Evolutionary conservation across 2,329 filamentous ascomycete species (phyloP).

Genomic region (Thielaviopsis cerberus): DNA sequence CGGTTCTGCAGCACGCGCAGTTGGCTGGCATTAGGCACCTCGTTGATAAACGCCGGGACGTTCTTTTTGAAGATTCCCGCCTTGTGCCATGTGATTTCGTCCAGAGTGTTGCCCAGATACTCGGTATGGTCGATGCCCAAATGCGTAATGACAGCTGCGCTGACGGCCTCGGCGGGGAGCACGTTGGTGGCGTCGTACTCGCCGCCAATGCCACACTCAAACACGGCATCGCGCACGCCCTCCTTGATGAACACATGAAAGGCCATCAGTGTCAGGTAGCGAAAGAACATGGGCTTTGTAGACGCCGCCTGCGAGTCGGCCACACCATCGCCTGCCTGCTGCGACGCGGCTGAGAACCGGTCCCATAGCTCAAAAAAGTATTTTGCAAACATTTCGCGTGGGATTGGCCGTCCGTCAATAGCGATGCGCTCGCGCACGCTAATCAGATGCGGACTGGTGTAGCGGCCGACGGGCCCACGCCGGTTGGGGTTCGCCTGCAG

Average conservation of each 20-base stretch:
- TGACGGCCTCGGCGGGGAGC: slow-evolving; percentile 41
- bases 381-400: slow-evolving; percentile 47
- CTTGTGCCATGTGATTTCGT: slow-evolving; percentile 81
- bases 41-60: slow-evolving; percentile 22
- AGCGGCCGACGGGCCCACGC: slow-evolving; percentile 44
- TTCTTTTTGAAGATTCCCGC: slow-evolving; percentile 64
- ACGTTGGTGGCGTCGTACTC: slow-evolving; percentile 85
- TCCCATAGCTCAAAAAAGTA: slow-evolving; percentile 83
- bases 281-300: slow-evolving; percentile 78
- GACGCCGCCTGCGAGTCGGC: slow-evolving; percentile 32
- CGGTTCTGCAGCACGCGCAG: slow-evolving; percentile 38
- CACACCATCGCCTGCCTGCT: slow-evolving; percentile 17
- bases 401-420: slow-evolving; percentile 56
- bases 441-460: slow-evolving; percentile 71
- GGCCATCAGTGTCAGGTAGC: slow-evolving; percentile 75
- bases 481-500: slow-evolving; percentile 28
- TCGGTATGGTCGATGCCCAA: slow-evolving; percentile 71
- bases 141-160: slow-evolving; percentile 56
- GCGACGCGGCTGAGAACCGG: slow-evolving; percentile 25
- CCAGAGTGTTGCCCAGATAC: slow-evolving; percentile 61
- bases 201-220: slow-evolving; percentile 76
- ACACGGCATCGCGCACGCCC: slow-evolving; percentile 57
- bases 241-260: slow-evolving; percentile 65
- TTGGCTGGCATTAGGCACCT: slow-evolving; percentile 15
- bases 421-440: slow-evolving; percentile 65